A percentile compares a stretch with the other conserved stretches of the same genome.
phyloP scores from a whole-genome alignment of 192 early-diverging fungal species.

The Entrophospora sp. region DNA sequence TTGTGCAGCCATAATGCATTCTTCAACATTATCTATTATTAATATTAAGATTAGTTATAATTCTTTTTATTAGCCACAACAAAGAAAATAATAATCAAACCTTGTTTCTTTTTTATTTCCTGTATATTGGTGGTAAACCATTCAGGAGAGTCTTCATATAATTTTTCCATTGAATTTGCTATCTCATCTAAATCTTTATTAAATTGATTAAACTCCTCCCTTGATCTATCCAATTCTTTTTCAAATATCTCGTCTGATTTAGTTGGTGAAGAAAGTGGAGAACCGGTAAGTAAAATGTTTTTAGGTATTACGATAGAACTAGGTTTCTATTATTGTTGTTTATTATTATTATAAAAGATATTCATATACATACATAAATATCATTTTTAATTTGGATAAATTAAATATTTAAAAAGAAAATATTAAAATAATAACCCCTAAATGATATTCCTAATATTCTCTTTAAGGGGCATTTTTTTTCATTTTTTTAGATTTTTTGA shows the following conservation, averaged over 20 bases:
- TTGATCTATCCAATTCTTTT: neutral
- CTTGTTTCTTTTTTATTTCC: constrained; percentile 17
- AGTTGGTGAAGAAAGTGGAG: neutral
- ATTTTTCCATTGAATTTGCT: neutral
- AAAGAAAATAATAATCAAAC: neutral
- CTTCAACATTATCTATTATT: constrained; percentile 14
- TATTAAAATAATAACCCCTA: too few relatives aligned
- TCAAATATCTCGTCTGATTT: constrained; percentile 3
- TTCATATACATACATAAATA: too few relatives aligned
- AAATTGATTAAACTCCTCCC: constrained; percentile 9
- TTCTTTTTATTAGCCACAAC: neutral
- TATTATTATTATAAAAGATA: neutral
- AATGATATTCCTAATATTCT: neutral
- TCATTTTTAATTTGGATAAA: too few relatives aligned
- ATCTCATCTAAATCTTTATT: constrained; percentile 16
- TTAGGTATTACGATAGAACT: neutral
- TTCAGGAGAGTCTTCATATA: constrained; percentile 3
- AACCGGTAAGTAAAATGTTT: neutral
- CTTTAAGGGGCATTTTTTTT: neutral
- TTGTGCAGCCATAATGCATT: constrained; percentile 9
- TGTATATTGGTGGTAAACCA: constrained; percentile 1
- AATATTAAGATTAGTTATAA: neutral
- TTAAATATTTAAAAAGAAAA: too few relatives aligned
- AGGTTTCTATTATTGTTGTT: neutral
- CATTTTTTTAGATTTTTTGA: too few relatives aligned